Evolutionary conservation across 2,329 filamentous ascomycete genomes (phyloP).

Genomic region (Onygenales sp.): DNA sequence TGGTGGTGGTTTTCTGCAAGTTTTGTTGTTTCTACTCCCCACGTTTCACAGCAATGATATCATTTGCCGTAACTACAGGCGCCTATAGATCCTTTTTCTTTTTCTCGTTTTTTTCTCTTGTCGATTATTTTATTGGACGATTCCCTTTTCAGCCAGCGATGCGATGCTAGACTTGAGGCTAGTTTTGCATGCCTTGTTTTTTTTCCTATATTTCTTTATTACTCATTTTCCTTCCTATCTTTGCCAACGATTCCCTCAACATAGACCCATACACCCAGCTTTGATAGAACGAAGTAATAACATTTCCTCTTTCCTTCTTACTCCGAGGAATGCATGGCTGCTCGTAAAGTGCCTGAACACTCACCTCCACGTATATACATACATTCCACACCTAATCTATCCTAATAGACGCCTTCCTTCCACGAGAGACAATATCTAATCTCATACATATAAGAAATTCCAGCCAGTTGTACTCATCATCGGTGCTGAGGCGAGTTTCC

Average conservation of each 20-base stretch:
- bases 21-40: neutral
- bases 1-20: neutral
- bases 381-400: too few relatives aligned
- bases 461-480: too few relatives aligned
- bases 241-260: neutral
- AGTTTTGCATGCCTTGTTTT: neutral
- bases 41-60: too few relatives aligned
- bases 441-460: too few relatives aligned
- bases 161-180: neutral
- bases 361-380: too few relatives aligned
- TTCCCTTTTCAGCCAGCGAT: neutral
- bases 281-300: too few relatives aligned
- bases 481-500: too few relatives aligned
- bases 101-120: neutral
- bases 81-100: neutral
- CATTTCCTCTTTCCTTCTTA: too few relatives aligned
- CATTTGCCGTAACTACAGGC: neutral
- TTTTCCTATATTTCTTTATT: neutral
- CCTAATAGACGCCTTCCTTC: too few relatives aligned
- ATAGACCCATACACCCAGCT: neutral
- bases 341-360: too few relatives aligned
- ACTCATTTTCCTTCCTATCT: neutral
- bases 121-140: neutral
- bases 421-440: too few relatives aligned
- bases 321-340: too few relatives aligned